Percentiles rank a stretch among this genome's conserved stretches.
phyloP scores from a whole-genome alignment of 768 basidiomycete species.

The Rhodotorula paludigena region DNA sequence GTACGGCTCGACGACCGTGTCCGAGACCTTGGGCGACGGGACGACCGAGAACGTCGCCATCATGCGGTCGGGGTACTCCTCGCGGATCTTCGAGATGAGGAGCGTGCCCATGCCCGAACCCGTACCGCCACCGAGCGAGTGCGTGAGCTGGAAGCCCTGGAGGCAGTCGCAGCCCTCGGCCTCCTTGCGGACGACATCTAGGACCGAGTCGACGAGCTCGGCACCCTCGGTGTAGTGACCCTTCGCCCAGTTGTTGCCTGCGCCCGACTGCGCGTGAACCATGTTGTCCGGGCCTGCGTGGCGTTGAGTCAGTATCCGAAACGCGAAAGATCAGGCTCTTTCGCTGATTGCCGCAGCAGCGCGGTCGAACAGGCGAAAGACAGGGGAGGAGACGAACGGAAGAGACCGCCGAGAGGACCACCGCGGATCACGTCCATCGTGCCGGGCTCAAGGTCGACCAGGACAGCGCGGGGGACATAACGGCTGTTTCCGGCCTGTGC shows the following conservation, averaged over 20 bases:
- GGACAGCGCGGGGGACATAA: slow-evolving; percentile 96
- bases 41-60: slow-evolving; percentile 99
- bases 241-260: slow-evolving; percentile 99
- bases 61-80: slow-evolving; percentile 99
- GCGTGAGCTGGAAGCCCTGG: slow-evolving; percentile 99
- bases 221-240: slow-evolving; percentile 84
- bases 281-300: slow-evolving; percentile 47
- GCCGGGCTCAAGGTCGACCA: slow-evolving; percentile 96
- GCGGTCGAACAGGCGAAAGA: background rate
- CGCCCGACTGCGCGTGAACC: slow-evolving; percentile 88
- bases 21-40: slow-evolving; percentile 66
- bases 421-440: slow-evolving; percentile 50
- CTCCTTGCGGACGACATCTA: slow-evolving; percentile 98
- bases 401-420: slow-evolving; percentile 60
- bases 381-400: slow-evolving; percentile 57
- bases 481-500: slow-evolving; percentile 67
- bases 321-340: background rate
- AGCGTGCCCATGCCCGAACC: slow-evolving; percentile 99
- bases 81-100: slow-evolving; percentile 96
- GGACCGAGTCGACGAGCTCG: slow-evolving; percentile 94
- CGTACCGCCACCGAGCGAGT: slow-evolving; percentile 77
- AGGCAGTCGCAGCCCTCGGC: slow-evolving; percentile 96
- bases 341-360: too few species aligned
- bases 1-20: slow-evolving; percentile 99
- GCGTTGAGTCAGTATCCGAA: too few species aligned